Percentiles rank a stretch among this genome's conserved stretches.
Evolutionary conservation across 305 asterid species (phyloP).

Genomic region (Stenogyne calaminthoides): DNA sequence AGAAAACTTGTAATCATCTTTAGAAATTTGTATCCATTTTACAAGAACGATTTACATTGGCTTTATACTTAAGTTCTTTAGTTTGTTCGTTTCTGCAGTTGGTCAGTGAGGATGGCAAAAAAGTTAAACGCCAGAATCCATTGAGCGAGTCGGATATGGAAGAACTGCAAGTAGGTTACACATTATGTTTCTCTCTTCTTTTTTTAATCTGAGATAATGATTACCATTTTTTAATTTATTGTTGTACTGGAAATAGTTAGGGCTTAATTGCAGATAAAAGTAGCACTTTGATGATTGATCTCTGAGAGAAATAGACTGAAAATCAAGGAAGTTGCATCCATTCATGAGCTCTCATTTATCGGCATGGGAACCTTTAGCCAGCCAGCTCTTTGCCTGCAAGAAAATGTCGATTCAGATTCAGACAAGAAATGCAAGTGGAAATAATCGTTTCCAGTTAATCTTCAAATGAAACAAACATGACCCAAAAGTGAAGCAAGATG

Average conservation of each 20-base stretch:
- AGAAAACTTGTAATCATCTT: constrained; percentile 61
- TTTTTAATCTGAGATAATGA: neutral
- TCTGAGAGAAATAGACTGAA: neutral
- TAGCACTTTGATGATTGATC: neutral
- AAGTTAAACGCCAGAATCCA: constrained; percentile 68
- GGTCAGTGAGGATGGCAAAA: constrained; percentile 89
- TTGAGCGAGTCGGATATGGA: constrained; percentile 79
- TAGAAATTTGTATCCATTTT: neutral
- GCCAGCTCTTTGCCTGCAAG: neutral
- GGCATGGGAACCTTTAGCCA: too few species aligned
- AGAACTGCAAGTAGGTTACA: constrained; percentile 71
- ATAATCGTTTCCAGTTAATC: neutral
- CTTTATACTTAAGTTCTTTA: constrained; percentile 19
- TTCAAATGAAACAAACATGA: neutral
- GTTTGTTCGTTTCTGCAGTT: constrained; percentile 45
- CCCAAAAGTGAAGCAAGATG: neutral
- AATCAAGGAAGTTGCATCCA: neutral
- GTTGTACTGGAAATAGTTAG: neutral
- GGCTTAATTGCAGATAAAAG: too few species aligned
- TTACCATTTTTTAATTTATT: neutral
- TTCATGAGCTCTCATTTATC: neutral
- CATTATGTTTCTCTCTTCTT: neutral
- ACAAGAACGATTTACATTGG: constrained; percentile 1
- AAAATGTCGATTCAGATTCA: neutral
- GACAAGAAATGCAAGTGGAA: neutral